Evolutionary conservation across 768 basidiomycete species (phyloP).

Genomic region (Boletus bicolor): DNA sequence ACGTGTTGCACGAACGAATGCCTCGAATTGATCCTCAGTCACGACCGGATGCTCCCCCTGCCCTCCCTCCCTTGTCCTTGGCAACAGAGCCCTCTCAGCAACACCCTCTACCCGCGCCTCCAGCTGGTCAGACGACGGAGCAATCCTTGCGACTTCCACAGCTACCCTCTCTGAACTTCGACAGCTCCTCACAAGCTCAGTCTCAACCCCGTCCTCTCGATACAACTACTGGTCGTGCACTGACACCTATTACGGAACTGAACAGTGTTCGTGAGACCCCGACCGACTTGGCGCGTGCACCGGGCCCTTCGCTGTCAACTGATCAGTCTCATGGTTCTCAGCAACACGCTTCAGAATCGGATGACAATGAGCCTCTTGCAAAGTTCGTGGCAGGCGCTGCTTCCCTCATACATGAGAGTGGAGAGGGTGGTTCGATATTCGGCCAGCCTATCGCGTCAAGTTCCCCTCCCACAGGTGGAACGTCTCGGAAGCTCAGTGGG

Average conservation of each 20-base stretch:
- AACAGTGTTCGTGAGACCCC: constrained; percentile 32
- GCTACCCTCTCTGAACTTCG: constrained; percentile 61
- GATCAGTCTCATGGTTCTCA: constrained; percentile 17
- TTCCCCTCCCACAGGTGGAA: constrained; percentile 24
- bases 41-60: constrained; percentile 8
- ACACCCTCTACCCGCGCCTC: constrained; percentile 26
- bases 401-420: constrained; percentile 21
- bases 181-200: constrained; percentile 18
- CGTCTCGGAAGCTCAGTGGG: constrained; percentile 32
- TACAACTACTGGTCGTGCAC: constrained; percentile 27
- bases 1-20: constrained; percentile 65
- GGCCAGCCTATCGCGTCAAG: constrained; percentile 22
- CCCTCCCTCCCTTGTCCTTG: constrained; percentile 19
- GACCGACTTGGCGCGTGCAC: constrained; percentile 16
- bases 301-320: constrained; percentile 13
- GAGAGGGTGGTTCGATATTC: constrained; percentile 14
- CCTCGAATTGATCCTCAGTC: constrained; percentile 33
- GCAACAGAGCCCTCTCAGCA: constrained; percentile 21
- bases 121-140: constrained; percentile 8
- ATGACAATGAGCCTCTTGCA: constrained; percentile 26
- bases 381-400: constrained; percentile 12
- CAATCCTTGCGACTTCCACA: constrained; percentile 36
- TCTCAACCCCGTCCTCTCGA: constrained; percentile 19
- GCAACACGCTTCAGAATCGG: constrained; percentile 21
- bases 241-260: constrained; percentile 69